phyloP scores from a whole-genome alignment of 2,329 filamentous ascomycete species.

The Botryotinia calthae region DNA sequence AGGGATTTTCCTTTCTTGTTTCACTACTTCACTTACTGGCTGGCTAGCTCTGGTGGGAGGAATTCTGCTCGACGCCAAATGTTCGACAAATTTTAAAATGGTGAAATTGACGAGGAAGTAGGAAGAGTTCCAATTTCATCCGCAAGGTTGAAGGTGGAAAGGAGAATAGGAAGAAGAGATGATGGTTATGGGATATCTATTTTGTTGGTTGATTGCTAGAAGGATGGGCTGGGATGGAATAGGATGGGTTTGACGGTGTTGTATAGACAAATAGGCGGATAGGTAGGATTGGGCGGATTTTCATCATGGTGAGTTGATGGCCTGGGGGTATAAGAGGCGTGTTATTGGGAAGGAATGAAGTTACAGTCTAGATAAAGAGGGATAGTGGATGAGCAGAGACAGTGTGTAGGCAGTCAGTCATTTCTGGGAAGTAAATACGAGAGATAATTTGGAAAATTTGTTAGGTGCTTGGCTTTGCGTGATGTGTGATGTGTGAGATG shows the following conservation, averaged over 20 bases:
- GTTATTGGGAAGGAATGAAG: conserved; percentile 8
- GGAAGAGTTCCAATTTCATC: background rate
- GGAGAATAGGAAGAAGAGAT: conserved; percentile 18
- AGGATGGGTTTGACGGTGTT: conserved; percentile 11
- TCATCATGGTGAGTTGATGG: conserved; percentile 2
- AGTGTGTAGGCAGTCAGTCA: conserved; percentile 16
- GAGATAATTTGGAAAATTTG: conserved; percentile 19
- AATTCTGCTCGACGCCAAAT: conserved; percentile 28
- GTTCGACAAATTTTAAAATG: conserved; percentile 28
- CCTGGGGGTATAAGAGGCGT: background rate
- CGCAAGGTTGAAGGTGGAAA: background rate
- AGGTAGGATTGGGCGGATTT: background rate
- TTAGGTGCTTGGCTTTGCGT: background rate
- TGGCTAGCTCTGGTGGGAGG: background rate
- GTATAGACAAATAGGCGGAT: conserved; percentile 12
- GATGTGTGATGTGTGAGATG: background rate
- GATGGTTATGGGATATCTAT: conserved; percentile 26
- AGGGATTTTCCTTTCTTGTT: conserved; percentile 16
- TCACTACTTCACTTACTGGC: conserved; percentile 16
- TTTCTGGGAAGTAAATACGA: conserved; percentile 20
- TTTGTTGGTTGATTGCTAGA: conserved; percentile 23
- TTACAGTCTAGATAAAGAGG: conserved; percentile 6
- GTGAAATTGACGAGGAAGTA: conserved; percentile 10
- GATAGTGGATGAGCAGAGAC: background rate
- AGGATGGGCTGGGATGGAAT: conserved; percentile 24